A percentile compares a stretch with the other conserved stretches of the same genome.
These are phyloP conservation scores for Botrytis tulipae DNA, from an alignment of 2,329 filamentous ascomycete species.

Conservation along the genomic window DNA sequence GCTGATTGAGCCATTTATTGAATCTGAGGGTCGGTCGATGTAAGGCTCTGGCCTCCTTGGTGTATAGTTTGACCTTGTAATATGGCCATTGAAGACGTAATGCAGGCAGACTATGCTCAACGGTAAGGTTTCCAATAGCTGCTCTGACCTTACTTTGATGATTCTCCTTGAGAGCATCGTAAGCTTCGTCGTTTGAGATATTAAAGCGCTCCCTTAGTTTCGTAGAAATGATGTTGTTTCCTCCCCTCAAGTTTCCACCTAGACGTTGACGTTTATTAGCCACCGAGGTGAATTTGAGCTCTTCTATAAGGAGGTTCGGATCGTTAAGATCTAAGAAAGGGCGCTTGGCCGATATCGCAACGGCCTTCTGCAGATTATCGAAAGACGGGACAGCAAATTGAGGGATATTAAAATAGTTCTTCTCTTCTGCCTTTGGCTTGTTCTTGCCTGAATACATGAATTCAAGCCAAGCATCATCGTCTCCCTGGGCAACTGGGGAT, in stretches of 20 bases:
- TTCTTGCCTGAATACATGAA: conserved; percentile 64
- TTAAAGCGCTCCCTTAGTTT: conserved; percentile 84
- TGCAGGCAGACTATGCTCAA: conserved; percentile 92
- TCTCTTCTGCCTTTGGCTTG: conserved; percentile 53
- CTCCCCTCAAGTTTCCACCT: conserved; percentile 58
- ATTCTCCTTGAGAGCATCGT: conserved; percentile 94
- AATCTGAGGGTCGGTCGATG: conserved; percentile 79
- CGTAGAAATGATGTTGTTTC: conserved; percentile 66
- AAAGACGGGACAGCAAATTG: conserved; percentile 67
- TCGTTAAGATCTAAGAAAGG: conserved; percentile 87
- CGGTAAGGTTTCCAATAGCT: conserved; percentile 83
- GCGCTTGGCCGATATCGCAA: conserved; percentile 70
- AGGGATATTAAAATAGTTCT: conserved; percentile 57
- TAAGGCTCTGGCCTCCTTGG: conserved; percentile 73
- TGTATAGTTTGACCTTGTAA: conserved; percentile 80
- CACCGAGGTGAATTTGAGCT: conserved; percentile 63
- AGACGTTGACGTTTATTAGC: conserved; percentile 54
- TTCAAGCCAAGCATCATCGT: conserved; percentile 59
- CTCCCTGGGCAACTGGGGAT: conserved; percentile 43
- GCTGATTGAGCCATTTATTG: conserved; percentile 62
- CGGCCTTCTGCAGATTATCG: conserved; percentile 75
- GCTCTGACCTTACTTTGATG: conserved; percentile 94
- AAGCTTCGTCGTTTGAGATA: conserved; percentile 92
- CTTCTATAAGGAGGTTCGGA: conserved; percentile 79
- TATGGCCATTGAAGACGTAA: conserved; percentile 92